A percentile compares a stretch with the other conserved stretches of the same genome.
Conservation (phyloP, 768 basidiomycete genomes). For the Rhodotorula sphaerocarpa region DNA sequence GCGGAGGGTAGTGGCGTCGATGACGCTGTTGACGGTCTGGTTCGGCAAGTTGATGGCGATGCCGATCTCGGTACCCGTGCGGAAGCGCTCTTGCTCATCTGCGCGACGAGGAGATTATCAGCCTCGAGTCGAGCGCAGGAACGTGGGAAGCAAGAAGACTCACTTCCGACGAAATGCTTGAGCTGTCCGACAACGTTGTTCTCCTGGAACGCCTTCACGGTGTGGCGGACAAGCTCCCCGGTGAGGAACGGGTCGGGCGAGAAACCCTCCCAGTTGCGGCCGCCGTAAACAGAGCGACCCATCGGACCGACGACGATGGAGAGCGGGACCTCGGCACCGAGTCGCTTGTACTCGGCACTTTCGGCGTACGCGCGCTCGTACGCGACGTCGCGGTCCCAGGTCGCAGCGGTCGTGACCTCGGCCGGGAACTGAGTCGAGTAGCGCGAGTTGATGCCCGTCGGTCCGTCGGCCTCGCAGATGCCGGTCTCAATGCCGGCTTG, state of each 20-base stretch:
- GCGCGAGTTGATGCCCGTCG: conserved; percentile 1
- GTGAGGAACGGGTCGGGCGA: conserved; percentile 23
- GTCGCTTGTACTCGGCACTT: conserved; percentile 74
- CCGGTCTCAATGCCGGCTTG: neutral
- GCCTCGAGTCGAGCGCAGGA: neutral
- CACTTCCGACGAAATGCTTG: conserved; percentile 57
- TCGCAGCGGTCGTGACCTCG: neutral
- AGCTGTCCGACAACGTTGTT: conserved; percentile 41
- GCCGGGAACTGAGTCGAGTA: conserved; percentile 40
- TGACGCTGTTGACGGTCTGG: conserved; percentile 49
- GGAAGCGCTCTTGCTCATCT: conserved; percentile 47
- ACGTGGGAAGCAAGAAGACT: neutral
- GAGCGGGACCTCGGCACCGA: conserved; percentile 62
- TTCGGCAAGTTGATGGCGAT: conserved; percentile 35
- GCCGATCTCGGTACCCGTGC: conserved; percentile 23
- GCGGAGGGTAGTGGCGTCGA: conserved; percentile 40
- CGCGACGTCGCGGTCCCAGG: conserved; percentile 48
- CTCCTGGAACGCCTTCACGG: conserved; percentile 35
- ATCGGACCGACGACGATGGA: conserved; percentile 19
- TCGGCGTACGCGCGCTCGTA: conserved; percentile 67
- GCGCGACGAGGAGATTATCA: conserved; percentile 20
- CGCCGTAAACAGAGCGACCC: conserved; percentile 5
- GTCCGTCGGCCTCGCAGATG: conserved; percentile 10
- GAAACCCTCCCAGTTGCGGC: conserved; percentile 31
- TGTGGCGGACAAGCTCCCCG: conserved; percentile 3